Evolutionary conservation across 805 yeast genomes (phyloP), one percentile per base, ranked within the genome.

Genomic region (Wickerhamomyces tratensis): DNA sequence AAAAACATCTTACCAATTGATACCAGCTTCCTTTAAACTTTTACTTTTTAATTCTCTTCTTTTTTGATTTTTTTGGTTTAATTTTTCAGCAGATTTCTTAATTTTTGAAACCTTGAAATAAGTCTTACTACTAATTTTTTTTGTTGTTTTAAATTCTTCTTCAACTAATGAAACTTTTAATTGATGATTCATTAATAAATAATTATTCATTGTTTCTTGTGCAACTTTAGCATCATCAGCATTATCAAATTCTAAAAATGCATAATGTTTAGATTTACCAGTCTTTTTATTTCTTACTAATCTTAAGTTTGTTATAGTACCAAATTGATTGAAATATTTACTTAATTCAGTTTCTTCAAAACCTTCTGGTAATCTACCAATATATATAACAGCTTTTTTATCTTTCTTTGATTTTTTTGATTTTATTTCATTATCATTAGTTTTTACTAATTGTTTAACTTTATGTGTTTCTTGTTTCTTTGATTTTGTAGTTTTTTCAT

Each of bases 121-220:
- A 37, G 57, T 57, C 54, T 61, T 59, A 31, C n/a, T 13, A 46
- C 52, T 64, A 47, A 59, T 59, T 46, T 58, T 64, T 50, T 53
- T 59, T 31, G 61, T 51, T 41, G 67, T 60, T 36, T 62, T 63
- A 44, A 67, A 64, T 48, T 69, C 59, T 52, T 74, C 70, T 52
- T 77, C 74, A 10, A 76, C 71, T 39, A 74, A 61, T 44, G 74
- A 76, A 34, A 84, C 89, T 63, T 85, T 82, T 52, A 93, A 67
- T 47, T 89, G 74, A 62, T 91, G 97, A 7, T 94, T 94, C 66
- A 86, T 80, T 38, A 93, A 59, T 48, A 93, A 72, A 56, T 93
- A 93, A 65, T 93, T 93, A 64, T 93, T 82, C 98, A 93, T 93
- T 38, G 97, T 81, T 50, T 93, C 98, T 47, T 84, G 85, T 4